These are phyloP conservation scores for Chlorella vulgaris DNA, from an alignment of 139 green algal species.

Conservation along the genomic window DNA sequence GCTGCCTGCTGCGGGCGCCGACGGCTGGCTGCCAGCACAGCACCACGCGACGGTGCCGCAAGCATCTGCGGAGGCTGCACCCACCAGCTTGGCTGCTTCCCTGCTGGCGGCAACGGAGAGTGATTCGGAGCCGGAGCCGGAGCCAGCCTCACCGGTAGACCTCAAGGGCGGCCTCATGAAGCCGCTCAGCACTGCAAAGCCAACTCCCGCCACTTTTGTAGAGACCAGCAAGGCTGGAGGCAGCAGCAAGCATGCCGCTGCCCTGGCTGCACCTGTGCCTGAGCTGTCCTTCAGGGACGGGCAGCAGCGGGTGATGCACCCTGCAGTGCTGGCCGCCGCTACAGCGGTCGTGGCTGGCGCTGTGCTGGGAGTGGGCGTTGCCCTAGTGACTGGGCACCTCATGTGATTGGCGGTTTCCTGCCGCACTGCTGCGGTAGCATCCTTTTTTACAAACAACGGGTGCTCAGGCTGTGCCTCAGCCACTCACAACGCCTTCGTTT, in stretches of 20 bases:
- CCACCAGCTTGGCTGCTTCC: background rate
- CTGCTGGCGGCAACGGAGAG: too few relatives aligned
- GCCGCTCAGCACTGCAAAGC: background rate
- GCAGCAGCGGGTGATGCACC: constrained; percentile 16
- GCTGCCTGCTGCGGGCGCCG: background rate
- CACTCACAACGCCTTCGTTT: too few relatives aligned
- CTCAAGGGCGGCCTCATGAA: background rate
- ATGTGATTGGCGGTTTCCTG: too few relatives aligned
- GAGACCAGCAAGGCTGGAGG: background rate
- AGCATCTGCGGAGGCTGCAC: background rate
- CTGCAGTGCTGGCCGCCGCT: constrained; percentile 2
- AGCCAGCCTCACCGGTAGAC: background rate
- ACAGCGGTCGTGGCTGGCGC: background rate
- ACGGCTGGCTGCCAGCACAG: background rate
- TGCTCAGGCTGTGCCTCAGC: too few relatives aligned
- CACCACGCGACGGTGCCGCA: background rate
- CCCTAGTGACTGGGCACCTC: background rate
- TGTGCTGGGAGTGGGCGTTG: constrained; percentile 11
- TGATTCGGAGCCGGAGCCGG: too few relatives aligned
- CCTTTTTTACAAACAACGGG: background rate
- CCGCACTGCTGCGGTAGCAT: background rate
- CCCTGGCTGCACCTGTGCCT: background rate
- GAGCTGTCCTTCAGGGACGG: background rate
- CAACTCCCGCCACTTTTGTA: background rate
- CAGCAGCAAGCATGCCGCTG: too few relatives aligned